These are phyloP conservation scores for Secale cereale DNA, from an alignment of 176 grass and related monocot species.

Conservation along the genomic window DNA sequence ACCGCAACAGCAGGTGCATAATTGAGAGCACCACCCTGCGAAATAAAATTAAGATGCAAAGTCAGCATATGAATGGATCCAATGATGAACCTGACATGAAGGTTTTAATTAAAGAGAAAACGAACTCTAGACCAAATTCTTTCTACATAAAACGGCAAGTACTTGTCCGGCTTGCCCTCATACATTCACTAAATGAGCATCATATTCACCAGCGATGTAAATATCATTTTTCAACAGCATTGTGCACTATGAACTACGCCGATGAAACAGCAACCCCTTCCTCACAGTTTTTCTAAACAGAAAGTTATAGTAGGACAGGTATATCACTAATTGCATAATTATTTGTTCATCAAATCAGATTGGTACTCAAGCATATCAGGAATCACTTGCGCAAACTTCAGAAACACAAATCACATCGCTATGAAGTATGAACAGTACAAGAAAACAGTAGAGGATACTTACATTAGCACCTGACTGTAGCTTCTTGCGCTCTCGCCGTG, in stretches of 20 bases:
- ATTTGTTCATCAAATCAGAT: background rate
- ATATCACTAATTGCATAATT: background rate
- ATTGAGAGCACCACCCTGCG: slow-evolving; percentile 49
- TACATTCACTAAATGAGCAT: no score
- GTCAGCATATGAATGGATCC: slow-evolving; percentile 25
- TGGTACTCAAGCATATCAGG: background rate
- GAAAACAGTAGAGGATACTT: no score
- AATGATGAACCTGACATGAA: background rate
- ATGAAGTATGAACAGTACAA: no score
- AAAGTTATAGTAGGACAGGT: background rate
- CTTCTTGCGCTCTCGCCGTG: no score
- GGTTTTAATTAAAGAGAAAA: background rate
- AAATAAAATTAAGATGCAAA: slow-evolving; percentile 25
- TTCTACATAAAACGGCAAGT: no score
- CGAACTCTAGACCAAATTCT: background rate
- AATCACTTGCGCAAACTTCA: no score
- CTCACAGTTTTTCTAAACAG: background rate
- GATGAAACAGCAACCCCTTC: background rate
- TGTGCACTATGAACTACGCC: background rate
- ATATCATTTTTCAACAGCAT: background rate
- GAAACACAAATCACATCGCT: no score
- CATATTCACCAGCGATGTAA: no score
- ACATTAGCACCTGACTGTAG: no score
- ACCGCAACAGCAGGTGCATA: slow-evolving; percentile 41
- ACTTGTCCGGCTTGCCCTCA: no score